Percentiles rank a stretch among this genome's conserved stretches.
phyloP scores from a whole-genome alignment of 2,329 filamentous ascomycete genomes.

The Colletotrichum tanaceti region DNA sequence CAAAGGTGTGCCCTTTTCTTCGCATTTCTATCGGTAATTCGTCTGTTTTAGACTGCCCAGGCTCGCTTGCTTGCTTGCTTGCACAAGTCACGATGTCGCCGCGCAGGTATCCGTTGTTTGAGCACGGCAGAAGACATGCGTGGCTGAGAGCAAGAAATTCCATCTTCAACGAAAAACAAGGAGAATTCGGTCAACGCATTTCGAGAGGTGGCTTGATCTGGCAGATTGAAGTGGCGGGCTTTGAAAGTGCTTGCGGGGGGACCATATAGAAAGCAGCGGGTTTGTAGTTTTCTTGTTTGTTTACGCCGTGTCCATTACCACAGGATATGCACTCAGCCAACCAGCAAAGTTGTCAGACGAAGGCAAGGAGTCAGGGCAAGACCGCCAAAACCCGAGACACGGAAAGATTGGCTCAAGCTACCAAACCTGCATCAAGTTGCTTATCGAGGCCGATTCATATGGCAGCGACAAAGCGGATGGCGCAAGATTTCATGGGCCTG shows the following conservation, averaged over 20 bases:
- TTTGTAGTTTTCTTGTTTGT: constrained; percentile 24
- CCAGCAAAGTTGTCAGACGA: not conserved
- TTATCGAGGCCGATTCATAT: constrained; percentile 18
- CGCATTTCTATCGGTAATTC: constrained; percentile 55
- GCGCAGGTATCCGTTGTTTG: constrained; percentile 55
- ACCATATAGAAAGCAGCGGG: not conserved
- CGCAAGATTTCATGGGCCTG: not conserved
- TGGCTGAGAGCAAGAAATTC: constrained; percentile 55
- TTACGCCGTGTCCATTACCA: not conserved
- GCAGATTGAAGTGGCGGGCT: constrained; percentile 5
- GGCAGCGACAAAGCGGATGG: not conserved
- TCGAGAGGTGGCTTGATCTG: constrained; percentile 15
- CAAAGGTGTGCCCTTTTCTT: constrained; percentile 46
- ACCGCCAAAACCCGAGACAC: constrained; percentile 27
- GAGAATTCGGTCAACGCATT: not conserved
- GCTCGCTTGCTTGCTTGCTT: constrained; percentile 54
- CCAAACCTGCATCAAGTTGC: constrained; percentile 32
- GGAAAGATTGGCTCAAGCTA: constrained; percentile 26
- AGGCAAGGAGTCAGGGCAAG: constrained; percentile 18
- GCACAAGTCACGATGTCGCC: constrained; percentile 54
- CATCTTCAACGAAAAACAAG: constrained; percentile 45
- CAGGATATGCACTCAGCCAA: constrained; percentile 15
- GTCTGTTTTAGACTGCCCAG: constrained; percentile 56
- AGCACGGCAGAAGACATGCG: constrained; percentile 52
- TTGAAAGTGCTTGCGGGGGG: constrained; percentile 4